phyloP scores from a whole-genome alignment of 257 asterid species.

The Forsythia viridissima region DNA sequence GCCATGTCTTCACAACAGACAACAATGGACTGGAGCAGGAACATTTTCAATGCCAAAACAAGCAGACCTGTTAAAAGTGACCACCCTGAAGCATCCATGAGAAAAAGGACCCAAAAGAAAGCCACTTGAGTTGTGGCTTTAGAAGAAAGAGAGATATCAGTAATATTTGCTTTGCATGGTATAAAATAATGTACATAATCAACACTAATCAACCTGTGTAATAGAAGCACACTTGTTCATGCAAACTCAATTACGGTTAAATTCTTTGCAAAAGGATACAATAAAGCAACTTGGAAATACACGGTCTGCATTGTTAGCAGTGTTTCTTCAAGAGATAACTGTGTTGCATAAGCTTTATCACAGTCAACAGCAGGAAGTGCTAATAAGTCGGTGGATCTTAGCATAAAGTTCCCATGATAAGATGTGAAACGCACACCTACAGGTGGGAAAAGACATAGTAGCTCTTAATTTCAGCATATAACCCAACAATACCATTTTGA shows the following conservation, averaged over 20 bases:
- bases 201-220: background rate
- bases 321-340: slow-evolving; percentile 90
- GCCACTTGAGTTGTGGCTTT: background rate
- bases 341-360: slow-evolving; percentile 96
- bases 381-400: slow-evolving; percentile 89
- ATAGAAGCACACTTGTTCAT: background rate
- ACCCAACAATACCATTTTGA: slow-evolving; percentile 12
- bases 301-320: slow-evolving; percentile 77
- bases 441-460: slow-evolving; percentile 24
- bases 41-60: slow-evolving; percentile 13
- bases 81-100: slow-evolving; percentile 5
- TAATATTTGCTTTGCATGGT: background rate
- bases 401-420: slow-evolving; percentile 97
- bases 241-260: slow-evolving; percentile 7
- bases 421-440: slow-evolving; percentile 95
- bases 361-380: slow-evolving; percentile 99
- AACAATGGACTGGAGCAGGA: slow-evolving; percentile 9
- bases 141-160: background rate
- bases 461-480: slow-evolving; percentile 23
- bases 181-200: background rate
- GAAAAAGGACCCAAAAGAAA: background rate
- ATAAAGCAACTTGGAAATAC: slow-evolving; percentile 88
- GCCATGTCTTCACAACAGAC: slow-evolving; percentile 11
- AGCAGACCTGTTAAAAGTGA: background rate
- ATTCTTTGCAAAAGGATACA: slow-evolving; percentile 73